These are phyloP conservation scores for Hirsutella rhossiliensis DNA, from an alignment of 2,329 filamentous ascomycete genomes.

Conservation along the genomic window DNA sequence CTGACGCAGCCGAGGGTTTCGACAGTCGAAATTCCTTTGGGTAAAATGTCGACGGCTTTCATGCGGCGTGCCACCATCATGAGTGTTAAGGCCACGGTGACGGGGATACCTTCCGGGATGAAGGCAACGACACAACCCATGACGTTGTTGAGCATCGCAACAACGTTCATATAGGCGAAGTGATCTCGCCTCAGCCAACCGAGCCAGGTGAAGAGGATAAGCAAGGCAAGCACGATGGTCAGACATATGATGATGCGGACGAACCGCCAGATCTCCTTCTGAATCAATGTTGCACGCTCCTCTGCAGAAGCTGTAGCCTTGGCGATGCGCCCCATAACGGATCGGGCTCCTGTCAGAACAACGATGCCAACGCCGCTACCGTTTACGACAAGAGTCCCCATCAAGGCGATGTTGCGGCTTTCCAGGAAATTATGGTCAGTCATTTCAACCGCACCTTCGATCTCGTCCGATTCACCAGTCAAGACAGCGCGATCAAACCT, in stretches of 20 bases:
- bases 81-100: conserved; percentile 25
- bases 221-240: conserved; percentile 23
- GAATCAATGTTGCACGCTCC: conserved; percentile 26
- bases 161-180: conserved; percentile 25
- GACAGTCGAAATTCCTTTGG: conserved; percentile 27
- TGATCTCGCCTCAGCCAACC: conserved; percentile 27
- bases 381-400: conserved; percentile 29
- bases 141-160: conserved; percentile 31
- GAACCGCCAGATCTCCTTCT: conserved; percentile 29
- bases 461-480: conserved; percentile 29
- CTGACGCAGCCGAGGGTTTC: conserved; percentile 31
- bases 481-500: conserved; percentile 29
- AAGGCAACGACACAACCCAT: conserved; percentile 30
- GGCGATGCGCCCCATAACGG: conserved; percentile 29
- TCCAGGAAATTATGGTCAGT: conserved; percentile 29
- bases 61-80: conserved; percentile 30
- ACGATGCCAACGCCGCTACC: conserved; percentile 26
- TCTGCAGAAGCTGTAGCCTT: conserved; percentile 23
- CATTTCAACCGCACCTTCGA: conserved; percentile 25
- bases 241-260: conserved; percentile 27
- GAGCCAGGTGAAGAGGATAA: conserved; percentile 33
- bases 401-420: conserved; percentile 29
- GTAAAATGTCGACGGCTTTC: conserved; percentile 28
- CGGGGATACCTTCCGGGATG: conserved; percentile 27
- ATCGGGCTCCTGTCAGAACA: conserved; percentile 24